These are phyloP conservation scores for Clavispora asparagi DNA, from an alignment of 805 yeast species.

Conservation along the genomic window DNA sequence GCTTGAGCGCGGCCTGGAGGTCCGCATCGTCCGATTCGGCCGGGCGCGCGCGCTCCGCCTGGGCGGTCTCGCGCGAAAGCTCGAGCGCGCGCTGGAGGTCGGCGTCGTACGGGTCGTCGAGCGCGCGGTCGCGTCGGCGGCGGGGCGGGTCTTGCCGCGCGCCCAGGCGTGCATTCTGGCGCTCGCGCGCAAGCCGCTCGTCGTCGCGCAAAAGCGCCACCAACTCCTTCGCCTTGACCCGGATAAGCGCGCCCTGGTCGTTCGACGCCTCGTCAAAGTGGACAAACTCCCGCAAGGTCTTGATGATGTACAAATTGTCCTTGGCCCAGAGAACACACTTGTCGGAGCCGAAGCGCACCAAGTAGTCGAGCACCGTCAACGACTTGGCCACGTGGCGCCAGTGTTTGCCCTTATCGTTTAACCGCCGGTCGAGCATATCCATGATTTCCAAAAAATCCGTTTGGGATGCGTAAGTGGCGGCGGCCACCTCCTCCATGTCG, in stretches of 20 bases:
- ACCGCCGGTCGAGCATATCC: slow-evolving; percentile 89
- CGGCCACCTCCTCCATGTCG: slow-evolving; percentile 80
- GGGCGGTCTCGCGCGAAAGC: slow-evolving; percentile 74
- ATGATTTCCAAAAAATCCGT: slow-evolving; percentile 81
- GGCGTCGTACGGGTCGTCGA: slow-evolving; percentile 52
- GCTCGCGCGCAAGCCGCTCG: slow-evolving; percentile 69
- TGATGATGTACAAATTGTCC: slow-evolving; percentile 81
- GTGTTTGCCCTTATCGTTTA: slow-evolving; percentile 93
- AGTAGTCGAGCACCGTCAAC: slow-evolving; percentile 79
- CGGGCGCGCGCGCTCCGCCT: slow-evolving; percentile 67
- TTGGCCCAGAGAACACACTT: slow-evolving; percentile 88
- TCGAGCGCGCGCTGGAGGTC: slow-evolving; percentile 79
- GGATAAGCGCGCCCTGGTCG: slow-evolving; percentile 82
- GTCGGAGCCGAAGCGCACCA: slow-evolving; percentile 81
- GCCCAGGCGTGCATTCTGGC: slow-evolving; percentile 38
- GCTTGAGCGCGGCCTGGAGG: slow-evolving; percentile 60
- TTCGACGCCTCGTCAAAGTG: slow-evolving; percentile 69
- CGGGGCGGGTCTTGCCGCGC: not conserved
- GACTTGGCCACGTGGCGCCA: slow-evolving; percentile 97
- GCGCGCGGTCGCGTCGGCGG: slow-evolving; percentile 1
- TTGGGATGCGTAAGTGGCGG: slow-evolving; percentile 59
- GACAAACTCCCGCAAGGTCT: slow-evolving; percentile 86
- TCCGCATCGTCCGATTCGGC: slow-evolving; percentile 50
- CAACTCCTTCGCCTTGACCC: slow-evolving; percentile 87
- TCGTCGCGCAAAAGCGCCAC: slow-evolving; percentile 76